These are phyloP conservation scores for Podila clonocystis DNA, from an alignment of 192 early-diverging fungal species.

Conservation along the genomic window DNA sequence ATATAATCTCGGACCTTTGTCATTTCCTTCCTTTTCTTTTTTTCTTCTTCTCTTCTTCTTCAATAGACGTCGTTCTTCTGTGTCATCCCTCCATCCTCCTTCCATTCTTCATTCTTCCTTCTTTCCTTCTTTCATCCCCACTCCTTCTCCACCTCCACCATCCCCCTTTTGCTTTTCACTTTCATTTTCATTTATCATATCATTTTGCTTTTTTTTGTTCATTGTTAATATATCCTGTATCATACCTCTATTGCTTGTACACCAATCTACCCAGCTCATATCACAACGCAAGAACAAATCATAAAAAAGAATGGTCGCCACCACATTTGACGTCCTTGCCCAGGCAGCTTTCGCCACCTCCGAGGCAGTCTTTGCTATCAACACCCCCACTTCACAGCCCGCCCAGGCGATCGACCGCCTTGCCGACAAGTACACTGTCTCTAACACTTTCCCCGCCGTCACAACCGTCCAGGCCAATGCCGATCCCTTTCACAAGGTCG, in stretches of 20 bases:
- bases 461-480: constrained; percentile 46
- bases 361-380: constrained; percentile 38
- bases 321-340: constrained; percentile 52
- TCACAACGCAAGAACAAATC: constrained; percentile 7
- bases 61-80: constrained; percentile 7
- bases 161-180: constrained; percentile 19
- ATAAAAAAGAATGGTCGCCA: constrained; percentile 49
- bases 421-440: constrained; percentile 44
- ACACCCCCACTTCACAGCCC: constrained; percentile 34
- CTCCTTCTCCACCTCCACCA: background rate
- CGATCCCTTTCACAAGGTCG: constrained; percentile 43
- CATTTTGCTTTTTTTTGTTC: constrained; percentile 20
- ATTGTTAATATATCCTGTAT: constrained; percentile 3
- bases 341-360: constrained; percentile 53
- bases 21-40: constrained; percentile 9
- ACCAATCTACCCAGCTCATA: background rate
- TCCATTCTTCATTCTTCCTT: background rate
- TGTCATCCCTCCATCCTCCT: constrained; percentile 2
- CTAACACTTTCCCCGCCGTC: constrained; percentile 35
- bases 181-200: constrained; percentile 8
- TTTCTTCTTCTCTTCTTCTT: constrained; percentile 13
- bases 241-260: background rate
- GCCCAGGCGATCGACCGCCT: constrained; percentile 31
- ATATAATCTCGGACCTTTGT: background rate
- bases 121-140: background rate